Evolutionary conservation across 306 rosid species (phyloP), one percentile per base, ranked within the genome.

Genomic region (Psophocarpus tetragonolobus): DNA sequence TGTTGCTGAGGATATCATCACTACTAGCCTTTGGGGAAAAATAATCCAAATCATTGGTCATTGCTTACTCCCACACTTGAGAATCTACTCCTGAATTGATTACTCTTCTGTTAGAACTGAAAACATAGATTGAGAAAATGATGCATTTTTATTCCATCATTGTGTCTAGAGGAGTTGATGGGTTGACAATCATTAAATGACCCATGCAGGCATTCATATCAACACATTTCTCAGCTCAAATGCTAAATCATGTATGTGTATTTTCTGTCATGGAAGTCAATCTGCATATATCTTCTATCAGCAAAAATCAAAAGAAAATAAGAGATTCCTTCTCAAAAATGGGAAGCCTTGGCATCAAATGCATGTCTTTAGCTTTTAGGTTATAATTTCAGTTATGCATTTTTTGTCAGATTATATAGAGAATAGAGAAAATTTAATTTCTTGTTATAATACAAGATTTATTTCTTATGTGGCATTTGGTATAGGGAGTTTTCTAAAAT

Each of bases 11-110:
- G 33, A 61, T 61, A 29, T 75, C 62, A 61, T 74, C 21, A 1
- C 13, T 44, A 17, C 13, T 44, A 17, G 21, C 70, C 47, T 41
- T 42, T 29, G 7, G 73, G 65, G 51, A 21, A 35, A 32, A 76
- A 50, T n/a, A 76, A 50, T 64, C 53, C 74, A 35, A 33, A 64
- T 64, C 51, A 76, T 76, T 76, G 63, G 74, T 36, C 53, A 29
- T 42, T 75, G 61, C 47, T 10, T 6, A 56, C 32, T 54, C 48
- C 17, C 60, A 39, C 45, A 30, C 69, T 77, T 8, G 67, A 23
- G 66, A 51, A 26, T 32, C 47, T 77, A 66, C 35, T 56, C 27
- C 11, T 48, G 35, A 33, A 13, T 72, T 35, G 65, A 39, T 39
- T 39, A 33, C 64, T 76, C 26, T 51, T 48, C 54, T 65, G 29